These are phyloP conservation scores for Lanmaoa rubissima DNA, from an alignment of 768 basidiomycete species.

Conservation along the genomic window DNA sequence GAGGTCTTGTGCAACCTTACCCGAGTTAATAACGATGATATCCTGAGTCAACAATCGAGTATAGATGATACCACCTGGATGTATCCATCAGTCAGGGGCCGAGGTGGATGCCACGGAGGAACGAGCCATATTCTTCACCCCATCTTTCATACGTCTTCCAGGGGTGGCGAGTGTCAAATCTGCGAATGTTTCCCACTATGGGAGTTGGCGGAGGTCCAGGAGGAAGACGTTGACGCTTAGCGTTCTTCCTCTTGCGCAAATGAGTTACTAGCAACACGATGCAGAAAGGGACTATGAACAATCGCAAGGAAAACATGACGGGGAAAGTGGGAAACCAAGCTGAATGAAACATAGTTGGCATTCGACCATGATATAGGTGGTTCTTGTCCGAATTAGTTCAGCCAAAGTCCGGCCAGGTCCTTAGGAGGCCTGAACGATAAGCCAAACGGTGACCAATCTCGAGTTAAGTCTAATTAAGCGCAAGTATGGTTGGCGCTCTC, in stretches of 20 bases:
- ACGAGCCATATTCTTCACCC: slow-evolving; percentile 20
- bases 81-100: not conserved
- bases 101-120: not conserved
- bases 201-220: slow-evolving; percentile 25
- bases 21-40: slow-evolving; percentile 27
- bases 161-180: slow-evolving; percentile 18
- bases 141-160: slow-evolving; percentile 24
- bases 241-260: slow-evolving; percentile 12
- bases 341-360: too few relatives aligned
- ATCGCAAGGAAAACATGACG: not conserved
- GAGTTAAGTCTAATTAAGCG: not conserved
- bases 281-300: slow-evolving; percentile 7
- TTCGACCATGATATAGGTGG: too few relatives aligned
- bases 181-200: slow-evolving; percentile 18
- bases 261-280: slow-evolving; percentile 6
- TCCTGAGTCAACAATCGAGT: slow-evolving; percentile 24
- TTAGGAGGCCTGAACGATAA: too few relatives aligned
- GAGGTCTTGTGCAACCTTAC: slow-evolving; percentile 24
- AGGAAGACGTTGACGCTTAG: slow-evolving; percentile 12
- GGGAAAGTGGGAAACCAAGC: too few relatives aligned
- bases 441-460: too few relatives aligned
- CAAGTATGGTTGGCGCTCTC: not conserved
- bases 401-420: not conserved
- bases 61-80: slow-evolving; percentile 22
- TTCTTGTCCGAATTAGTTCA: not conserved